Conservation (phyloP, 2,329 filamentous ascomycete species). For the Pseudophaeomoniella oleicola region DNA sequence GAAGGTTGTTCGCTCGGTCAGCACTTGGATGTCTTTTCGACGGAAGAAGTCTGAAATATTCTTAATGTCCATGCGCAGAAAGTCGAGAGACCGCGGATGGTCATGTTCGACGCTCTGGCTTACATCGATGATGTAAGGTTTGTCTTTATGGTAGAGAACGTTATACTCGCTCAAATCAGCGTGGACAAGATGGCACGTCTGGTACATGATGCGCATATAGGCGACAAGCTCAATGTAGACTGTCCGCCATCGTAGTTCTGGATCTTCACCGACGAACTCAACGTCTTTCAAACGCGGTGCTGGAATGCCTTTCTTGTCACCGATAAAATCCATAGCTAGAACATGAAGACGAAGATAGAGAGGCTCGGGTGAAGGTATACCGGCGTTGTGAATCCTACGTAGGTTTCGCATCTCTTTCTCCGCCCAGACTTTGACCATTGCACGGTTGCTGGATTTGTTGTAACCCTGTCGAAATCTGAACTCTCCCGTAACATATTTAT, state of each 20-base stretch:
- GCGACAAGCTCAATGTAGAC: conserved; percentile 74
- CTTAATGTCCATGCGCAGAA: conserved; percentile 96
- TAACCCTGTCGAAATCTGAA: conserved; percentile 82
- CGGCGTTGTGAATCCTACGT: conserved; percentile 65
- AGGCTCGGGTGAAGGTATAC: conserved; percentile 82
- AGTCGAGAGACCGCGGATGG: conserved; percentile 82
- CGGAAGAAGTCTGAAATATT: conserved; percentile 90
- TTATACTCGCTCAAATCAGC: conserved; percentile 98
- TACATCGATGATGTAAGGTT: conserved; percentile 90
- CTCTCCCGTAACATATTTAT: conserved; percentile 90
- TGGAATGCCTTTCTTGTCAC: conserved; percentile 71
- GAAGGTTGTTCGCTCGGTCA: conserved; percentile 69
- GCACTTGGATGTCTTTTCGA: conserved; percentile 64
- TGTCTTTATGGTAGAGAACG: conserved; percentile 69
- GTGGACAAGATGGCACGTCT: conserved; percentile 80
- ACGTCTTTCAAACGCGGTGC: conserved; percentile 83
- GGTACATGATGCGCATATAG: conserved; percentile 87
- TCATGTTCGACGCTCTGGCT: conserved; percentile 96
- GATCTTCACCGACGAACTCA: conserved; percentile 52
- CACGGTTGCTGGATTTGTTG: conserved; percentile 85
- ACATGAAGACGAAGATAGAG: conserved; percentile 86
- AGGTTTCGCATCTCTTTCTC: conserved; percentile 97
- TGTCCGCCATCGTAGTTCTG: conserved; percentile 56
- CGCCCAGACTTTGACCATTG: conserved; percentile 98
- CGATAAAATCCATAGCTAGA: conserved; percentile 85